Conservation (phyloP, 768 basidiomycete species). For the Leccinum aurantiacum region DNA sequence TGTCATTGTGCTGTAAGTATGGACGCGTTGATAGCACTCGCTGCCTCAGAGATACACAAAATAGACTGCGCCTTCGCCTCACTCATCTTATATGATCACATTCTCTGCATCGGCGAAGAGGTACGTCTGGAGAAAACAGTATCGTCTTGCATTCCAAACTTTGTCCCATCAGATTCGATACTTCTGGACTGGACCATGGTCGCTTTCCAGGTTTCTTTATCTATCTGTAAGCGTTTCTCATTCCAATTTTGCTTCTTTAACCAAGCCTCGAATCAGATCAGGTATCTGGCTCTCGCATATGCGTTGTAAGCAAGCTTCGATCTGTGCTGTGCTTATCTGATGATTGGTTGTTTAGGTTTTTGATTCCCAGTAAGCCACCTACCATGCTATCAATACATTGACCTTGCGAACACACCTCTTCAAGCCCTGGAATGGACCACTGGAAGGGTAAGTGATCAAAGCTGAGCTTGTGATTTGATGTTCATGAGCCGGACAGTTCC, state of each 20-base stretch:
- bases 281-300: constrained; percentile 6
- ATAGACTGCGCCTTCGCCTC: constrained; percentile 1
- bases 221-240: neutral
- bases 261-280: constrained; percentile 3
- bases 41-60: neutral
- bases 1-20: too few relatives aligned
- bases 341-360: neutral
- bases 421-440: neutral
- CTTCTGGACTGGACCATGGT: constrained; percentile 7
- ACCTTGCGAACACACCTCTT: neutral
- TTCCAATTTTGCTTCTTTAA: too few relatives aligned
- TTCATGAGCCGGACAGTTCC: neutral
- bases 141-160: neutral
- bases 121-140: neutral
- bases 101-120: constrained; percentile 7
- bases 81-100: constrained; percentile 8
- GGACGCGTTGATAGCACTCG: neutral
- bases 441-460: neutral
- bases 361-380: neutral
- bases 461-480: neutral
- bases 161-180: constrained; percentile 1
- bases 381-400: neutral
- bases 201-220: constrained; percentile 10
- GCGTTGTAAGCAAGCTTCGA: neutral
- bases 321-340: neutral